Evolutionary conservation across 176 grass and related monocot genomes (phyloP), one percentile per base, ranked within the genome.

Genomic region (Zizania latifolia): DNA sequence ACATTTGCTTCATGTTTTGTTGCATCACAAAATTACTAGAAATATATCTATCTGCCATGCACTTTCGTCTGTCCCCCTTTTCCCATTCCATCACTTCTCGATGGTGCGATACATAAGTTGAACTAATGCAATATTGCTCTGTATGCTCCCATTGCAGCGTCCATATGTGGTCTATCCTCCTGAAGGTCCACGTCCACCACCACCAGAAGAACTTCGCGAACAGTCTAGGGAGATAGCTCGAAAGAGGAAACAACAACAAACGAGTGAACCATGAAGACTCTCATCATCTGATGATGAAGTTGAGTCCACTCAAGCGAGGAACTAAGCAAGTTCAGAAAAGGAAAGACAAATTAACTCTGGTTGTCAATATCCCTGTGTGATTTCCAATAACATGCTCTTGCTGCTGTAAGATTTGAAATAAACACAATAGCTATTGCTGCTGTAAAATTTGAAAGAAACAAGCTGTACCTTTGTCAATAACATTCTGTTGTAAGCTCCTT

Each of bases 111-210:
- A 79, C 16, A 80, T 33, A 35, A 68, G 40, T 60, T 37, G 4
- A 66, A 31, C 32, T 78, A 1, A n/a, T 65, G n/a, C n/a, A n/a
- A n/a, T n/a, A n/a, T n/a, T n/a, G 43, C 43, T 45, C 43, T 45
- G 43, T 17, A 45, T 45, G 15, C 1, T 45, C 15, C 43, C n/a
- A 46, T 65, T 73, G 81, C 89, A 99, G 95, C 89, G 87, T 50
- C 82, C 84, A 14, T 99, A 94, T 35, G 95, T 99, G 53, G 91
- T 94, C 56, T 94, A 94, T 53, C 95, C 95, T 35, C 84, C 91
- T 2, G 91, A 99, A 68, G 91, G 86, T 38, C 95, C 89, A 22
- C 84, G 79, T 32, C 84, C 95, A 44, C 95, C 91, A 28, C 90
- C 85, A 2, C 92, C 89, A 0, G 91, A 99, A 82, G 95, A 94